Base-by-base conservation (phyloP, 352 stramenopile species). In the Peronosclerospora sorghi region DNA sequence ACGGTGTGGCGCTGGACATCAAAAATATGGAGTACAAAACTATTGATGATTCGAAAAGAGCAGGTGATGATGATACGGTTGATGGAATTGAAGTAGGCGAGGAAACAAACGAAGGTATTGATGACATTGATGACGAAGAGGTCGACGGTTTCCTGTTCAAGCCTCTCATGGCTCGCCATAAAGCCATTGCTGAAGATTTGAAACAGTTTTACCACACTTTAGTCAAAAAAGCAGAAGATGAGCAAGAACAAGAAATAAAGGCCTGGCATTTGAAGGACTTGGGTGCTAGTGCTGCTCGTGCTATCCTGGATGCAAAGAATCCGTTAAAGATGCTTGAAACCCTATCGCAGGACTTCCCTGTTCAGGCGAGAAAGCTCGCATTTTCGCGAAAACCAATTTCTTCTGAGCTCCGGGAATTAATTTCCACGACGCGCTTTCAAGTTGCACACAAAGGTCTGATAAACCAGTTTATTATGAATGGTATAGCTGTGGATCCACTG, bases 21-120 rank as follows among this genome's bases (percentile, higher is more conserved):
- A 97, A 97, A 60, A 97, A 97, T 59, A 97, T 97, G 81, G 92
- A 97, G 61, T 97, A 97, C 63, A 95, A 95, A 55, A 96, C 89
- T 6, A 90, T 97, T 45, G 90, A 97, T 51, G 88, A 97, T 54
- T 86, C 72, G 10, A 85, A 83, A 49, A 79, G 75, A 32, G 46
- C 50, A 12, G 37, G n/a, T 5, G 58, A 68, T 3, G 65, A 77
- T 15, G 55, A 69, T 32, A 48, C 58, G 18, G 45, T 56, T 32
- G 47, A 34, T 43, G 69, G 29, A 12, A 39, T 48, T 2, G 56
- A 69, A 4, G 56, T 60, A 10, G 59, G 75, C 0, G 52, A 71
- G 1, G 66, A 69, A 0, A 37, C 60, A 0, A 54, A 69, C 5
- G 56, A 67, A 2, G 54, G 69, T 12, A 62, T 63, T 1, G 48